Evolutionary conservation across 768 basidiomycete genomes (phyloP), one percentile per base, ranked within the genome.

Genomic region (Strobilomyces confusus): DNA sequence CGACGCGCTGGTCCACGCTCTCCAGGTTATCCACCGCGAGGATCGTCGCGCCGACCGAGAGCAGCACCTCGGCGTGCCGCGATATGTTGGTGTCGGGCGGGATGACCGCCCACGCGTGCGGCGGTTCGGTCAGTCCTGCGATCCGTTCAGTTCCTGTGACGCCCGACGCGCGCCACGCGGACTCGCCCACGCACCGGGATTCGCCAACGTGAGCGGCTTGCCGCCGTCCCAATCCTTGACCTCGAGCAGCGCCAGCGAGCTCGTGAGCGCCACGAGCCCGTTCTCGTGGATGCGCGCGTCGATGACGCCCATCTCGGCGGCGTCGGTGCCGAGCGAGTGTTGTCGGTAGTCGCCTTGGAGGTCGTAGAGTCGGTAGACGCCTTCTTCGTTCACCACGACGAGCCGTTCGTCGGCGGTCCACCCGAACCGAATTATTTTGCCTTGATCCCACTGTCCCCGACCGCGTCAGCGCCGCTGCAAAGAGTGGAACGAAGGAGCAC

Each of bases 71-170:
- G 42, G 90, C 86, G 61, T 97, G 94, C 51, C 94, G 79, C 5
- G 89, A 94, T 47, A 91, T 86, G 34, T 87, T 94, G 38, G 88
- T 77, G 63, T 95, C 93, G 0, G 94, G 93, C 1, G 92, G 89
- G 44, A 99, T 87, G 48, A 95, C 77, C 4, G 87, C 80, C 95
- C 95, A 98, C 9, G 91, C 78, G 60, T 81, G 76, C 1, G 92
- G 93, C 2, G 87, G 87, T 59, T 88, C 84, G 6, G 80, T 77
- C n/a, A 97, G 66, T 33, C 80, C 92, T 90, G 54, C 17, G 37
- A 51, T 25, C 5, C 20, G 30, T 38, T 60, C 43, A 64, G 55
- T 38, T 29, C 29, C 5, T 29, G 5, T 29, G 1, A 6, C 17
- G 43, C 37, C 19, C 32, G 45, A 11, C 17, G n/a, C 51, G 44